Conservation (phyloP, 2,329 filamentous ascomycete species). For the Fusarium goolgardi region DNA sequence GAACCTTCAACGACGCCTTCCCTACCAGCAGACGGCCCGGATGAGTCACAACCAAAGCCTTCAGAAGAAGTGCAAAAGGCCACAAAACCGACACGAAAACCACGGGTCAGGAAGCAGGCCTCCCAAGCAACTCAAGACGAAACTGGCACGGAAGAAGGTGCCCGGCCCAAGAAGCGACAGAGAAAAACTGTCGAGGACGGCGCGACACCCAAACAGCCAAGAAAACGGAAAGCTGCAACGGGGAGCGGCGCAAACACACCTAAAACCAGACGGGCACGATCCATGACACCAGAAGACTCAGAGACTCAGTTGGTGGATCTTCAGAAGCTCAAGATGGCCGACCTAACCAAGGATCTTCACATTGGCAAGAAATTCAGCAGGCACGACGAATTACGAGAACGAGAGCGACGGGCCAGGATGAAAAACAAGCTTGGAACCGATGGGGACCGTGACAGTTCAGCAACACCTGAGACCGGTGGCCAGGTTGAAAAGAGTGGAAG, state of each 20-base stretch:
- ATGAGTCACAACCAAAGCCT: slow-evolving; percentile 19
- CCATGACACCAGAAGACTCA: slow-evolving; percentile 71
- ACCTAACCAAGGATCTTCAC: slow-evolving; percentile 75
- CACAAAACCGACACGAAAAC: slow-evolving; percentile 26
- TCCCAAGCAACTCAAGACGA: slow-evolving; percentile 26
- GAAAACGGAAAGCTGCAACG: slow-evolving; percentile 47
- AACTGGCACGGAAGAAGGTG: slow-evolving; percentile 33
- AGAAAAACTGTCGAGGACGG: slow-evolving; percentile 46
- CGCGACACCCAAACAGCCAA: slow-evolving; percentile 37
- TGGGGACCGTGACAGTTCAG: slow-evolving; percentile 41
- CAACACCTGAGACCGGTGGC: slow-evolving; percentile 35
- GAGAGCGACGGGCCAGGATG: slow-evolving; percentile 63
- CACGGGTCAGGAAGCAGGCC: slow-evolving; percentile 37
- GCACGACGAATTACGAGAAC: slow-evolving; percentile 77
- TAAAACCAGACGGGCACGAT: slow-evolving; percentile 55
- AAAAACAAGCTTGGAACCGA: slow-evolving; percentile 49
- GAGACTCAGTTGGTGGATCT: slow-evolving; percentile 73
- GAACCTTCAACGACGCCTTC: slow-evolving; percentile 35
- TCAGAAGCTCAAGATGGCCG: slow-evolving; percentile 75
- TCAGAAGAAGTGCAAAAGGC: slow-evolving; percentile 15
- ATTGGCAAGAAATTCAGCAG: slow-evolving; percentile 81
- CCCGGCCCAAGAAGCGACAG: slow-evolving; percentile 50
- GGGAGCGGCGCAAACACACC: slow-evolving; percentile 44
- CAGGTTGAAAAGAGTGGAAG: slow-evolving; percentile 40
- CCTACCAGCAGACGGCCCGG: slow-evolving; percentile 13